These are phyloP conservation scores for Xylaria venustula DNA, from an alignment of 495 filamentous ascomycete species.

Conservation along the genomic window DNA sequence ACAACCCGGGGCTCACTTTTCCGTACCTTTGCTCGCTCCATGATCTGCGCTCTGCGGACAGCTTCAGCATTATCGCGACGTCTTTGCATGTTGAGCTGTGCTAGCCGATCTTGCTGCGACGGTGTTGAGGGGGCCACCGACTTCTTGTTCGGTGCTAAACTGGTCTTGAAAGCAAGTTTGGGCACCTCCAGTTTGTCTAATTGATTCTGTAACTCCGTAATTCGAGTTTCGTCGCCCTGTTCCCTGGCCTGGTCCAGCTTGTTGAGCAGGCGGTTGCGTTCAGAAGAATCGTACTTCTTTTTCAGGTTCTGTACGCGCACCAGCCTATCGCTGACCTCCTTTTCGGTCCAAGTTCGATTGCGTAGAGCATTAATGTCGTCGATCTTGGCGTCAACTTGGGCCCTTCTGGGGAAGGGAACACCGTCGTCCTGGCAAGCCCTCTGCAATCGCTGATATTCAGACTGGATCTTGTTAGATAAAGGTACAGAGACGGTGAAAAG, in stretches of 20 bases:
- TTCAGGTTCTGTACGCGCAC: constrained; percentile 62
- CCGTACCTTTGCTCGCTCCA: constrained; percentile 66
- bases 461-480: constrained; percentile 44
- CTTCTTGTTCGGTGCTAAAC: constrained; percentile 46
- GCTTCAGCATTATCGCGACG: constrained; percentile 75
- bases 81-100: constrained; percentile 73
- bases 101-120: constrained; percentile 71
- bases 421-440: constrained; percentile 69
- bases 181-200: constrained; percentile 66
- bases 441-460: constrained; percentile 82
- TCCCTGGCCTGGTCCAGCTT: constrained; percentile 64
- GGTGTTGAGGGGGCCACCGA: constrained; percentile 38
- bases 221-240: constrained; percentile 59
- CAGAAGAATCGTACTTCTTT: constrained; percentile 57
- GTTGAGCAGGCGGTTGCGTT: constrained; percentile 60
- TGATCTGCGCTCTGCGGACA: constrained; percentile 79
- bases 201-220: constrained; percentile 61
- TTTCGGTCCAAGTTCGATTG: constrained; percentile 73
- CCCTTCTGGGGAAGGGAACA: constrained; percentile 65
- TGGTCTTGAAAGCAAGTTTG: constrained; percentile 67
- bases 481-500: constrained; percentile 3
- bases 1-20: constrained; percentile 52
- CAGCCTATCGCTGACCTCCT: constrained; percentile 76
- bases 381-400: constrained; percentile 67
- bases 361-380: constrained; percentile 76